A percentile compares a stretch with the other conserved stretches of the same genome.
Evolutionary conservation across 345 rosid genomes (phyloP).

Genomic region (Abelmoschus esculentus): DNA sequence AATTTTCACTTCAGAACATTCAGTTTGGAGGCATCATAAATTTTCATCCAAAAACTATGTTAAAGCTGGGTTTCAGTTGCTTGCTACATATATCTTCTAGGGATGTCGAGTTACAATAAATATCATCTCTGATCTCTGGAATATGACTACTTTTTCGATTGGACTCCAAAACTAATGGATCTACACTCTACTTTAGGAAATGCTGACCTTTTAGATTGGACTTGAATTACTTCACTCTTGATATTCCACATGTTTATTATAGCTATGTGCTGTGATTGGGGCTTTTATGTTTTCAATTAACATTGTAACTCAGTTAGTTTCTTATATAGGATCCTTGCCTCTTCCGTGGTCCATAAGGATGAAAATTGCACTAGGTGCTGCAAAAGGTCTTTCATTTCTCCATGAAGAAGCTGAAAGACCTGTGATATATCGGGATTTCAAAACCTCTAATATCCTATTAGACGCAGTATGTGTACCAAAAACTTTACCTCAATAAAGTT

Average conservation of each 20-base stretch:
- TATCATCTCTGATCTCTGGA: not conserved
- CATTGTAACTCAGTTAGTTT: not conserved
- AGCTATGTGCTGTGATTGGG: not conserved
- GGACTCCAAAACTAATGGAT: not conserved
- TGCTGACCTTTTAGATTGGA: not conserved
- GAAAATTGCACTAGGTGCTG: slow-evolving; percentile 94
- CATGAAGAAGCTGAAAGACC: slow-evolving; percentile 96
- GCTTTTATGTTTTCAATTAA: slow-evolving; percentile 2
- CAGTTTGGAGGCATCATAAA: not conserved
- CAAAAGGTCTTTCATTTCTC: slow-evolving; percentile 94
- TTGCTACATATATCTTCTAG: not conserved
- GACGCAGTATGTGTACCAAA: slow-evolving; percentile 55
- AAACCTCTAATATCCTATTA: slow-evolving; percentile 85
- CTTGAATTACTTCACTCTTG: not conserved
- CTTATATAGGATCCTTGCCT: slow-evolving; percentile 72
- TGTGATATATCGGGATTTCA: slow-evolving; percentile 94
- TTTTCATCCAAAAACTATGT: not conserved
- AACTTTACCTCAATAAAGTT: not conserved
- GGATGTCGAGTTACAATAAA: not conserved
- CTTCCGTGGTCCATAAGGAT: slow-evolving; percentile 96
- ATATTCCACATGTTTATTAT: not conserved
- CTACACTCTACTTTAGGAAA: not conserved
- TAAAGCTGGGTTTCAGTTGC: not conserved
- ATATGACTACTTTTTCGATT: not conserved
- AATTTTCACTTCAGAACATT: not conserved